Evolutionary conservation across 768 basidiomycete genomes (phyloP), one percentile per base, ranked within the genome.

Genomic region (Macrolepiota dolichaula): DNA sequence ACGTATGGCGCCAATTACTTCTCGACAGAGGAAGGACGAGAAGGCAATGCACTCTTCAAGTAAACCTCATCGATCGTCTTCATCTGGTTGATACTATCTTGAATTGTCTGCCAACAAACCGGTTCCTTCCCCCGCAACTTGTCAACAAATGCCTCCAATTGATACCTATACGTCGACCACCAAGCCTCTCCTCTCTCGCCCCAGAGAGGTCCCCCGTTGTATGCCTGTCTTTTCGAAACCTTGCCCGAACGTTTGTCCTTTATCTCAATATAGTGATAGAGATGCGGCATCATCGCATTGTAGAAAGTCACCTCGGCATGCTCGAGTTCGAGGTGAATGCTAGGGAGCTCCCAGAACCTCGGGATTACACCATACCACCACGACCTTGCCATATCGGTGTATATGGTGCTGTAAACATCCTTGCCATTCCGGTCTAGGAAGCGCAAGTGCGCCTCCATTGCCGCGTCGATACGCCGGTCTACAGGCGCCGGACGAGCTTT

Each of bases 141-240:
- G 66, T 89, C 82, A 7, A 88, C 81, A 59, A 87, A 87, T 6
- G 82, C 83, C 71, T 88, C 85, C 38, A 88, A 71, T 70, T 88
- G 86, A 62, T 81, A 85, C 40, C 77, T 69, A 60, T 76, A 81
- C 24, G 85, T 81, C 38, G 81, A 74, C 85, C 85, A 89, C 80
- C 82, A 85, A 9, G 74, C 73, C 68, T 86, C 79, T 22, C 85
- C 85, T 57, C 80, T 76, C 38, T 70, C 72, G 44, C 64, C 66
- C 67, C 66, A 68, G 46, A 70, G 52, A 60, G 81, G 79, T 6
- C 79, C 83, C 50, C 74, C 74, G 22, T 69, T 77, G 65, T 84
- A 84, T 2, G 68, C 73, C 67, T 80, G 81, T 67, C 81, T 80
- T 10, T 72, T 74, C 53, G 72, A 69, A 42, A 66, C 64, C 49